Evolutionary conservation across 2,329 filamentous ascomycete species (phyloP).

Genomic region (Zasmidium citrigriseum): DNA sequence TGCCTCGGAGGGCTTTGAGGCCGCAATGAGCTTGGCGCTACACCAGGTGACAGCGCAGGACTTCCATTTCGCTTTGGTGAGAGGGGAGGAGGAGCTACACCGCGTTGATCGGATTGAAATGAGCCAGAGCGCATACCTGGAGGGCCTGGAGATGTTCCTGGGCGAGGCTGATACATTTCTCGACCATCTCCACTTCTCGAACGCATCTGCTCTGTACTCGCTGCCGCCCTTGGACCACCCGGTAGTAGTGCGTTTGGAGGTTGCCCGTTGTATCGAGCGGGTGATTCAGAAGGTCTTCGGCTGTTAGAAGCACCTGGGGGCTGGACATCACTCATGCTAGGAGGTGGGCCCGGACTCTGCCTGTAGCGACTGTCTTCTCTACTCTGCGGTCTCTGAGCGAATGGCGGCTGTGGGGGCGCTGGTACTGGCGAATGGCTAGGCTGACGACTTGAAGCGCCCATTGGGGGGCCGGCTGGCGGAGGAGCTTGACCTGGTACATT

Average conservation of each 20-base stretch:
- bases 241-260: constrained; percentile 8
- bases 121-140: constrained; percentile 11
- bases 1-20: constrained; percentile 25
- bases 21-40: constrained; percentile 9
- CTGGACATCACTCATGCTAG: constrained; percentile 26
- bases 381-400: constrained; percentile 33
- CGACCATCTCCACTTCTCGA: constrained; percentile 28
- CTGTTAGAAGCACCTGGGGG: constrained; percentile 19
- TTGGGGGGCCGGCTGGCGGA: constrained; percentile 12
- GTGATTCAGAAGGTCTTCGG: constrained; percentile 24
- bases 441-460: neutral
- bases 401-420: constrained; percentile 34
- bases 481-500: constrained; percentile 14
- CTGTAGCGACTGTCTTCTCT: constrained; percentile 32
- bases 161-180: constrained; percentile 17
- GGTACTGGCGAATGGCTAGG: constrained; percentile 18
- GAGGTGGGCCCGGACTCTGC: constrained; percentile 32
- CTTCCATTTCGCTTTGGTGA: constrained; percentile 7
- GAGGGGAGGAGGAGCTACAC: constrained; percentile 1
- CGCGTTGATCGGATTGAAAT: constrained; percentile 10
- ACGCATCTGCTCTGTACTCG: constrained; percentile 39
- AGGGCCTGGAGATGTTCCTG: constrained; percentile 29
- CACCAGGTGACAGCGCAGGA: constrained; percentile 1
- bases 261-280: constrained; percentile 15
- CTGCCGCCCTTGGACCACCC: constrained; percentile 28